phyloP scores from a whole-genome alignment of 2,329 filamentous ascomycete genomes.

The Penicillium sclerotiorum region DNA sequence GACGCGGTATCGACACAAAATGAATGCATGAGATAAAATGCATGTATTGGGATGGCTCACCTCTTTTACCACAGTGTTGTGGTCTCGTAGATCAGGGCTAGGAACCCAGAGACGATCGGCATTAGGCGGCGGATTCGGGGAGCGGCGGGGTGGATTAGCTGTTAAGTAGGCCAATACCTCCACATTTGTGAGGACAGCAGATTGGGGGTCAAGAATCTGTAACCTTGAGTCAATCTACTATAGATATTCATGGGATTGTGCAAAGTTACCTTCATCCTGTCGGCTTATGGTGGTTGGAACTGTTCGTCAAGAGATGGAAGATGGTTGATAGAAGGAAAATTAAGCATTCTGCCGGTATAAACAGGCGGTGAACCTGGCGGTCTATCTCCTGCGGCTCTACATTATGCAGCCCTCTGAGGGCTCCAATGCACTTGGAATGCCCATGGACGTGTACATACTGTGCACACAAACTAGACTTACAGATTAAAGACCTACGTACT shows the following conservation, averaged over 20 bases:
- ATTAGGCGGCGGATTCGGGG: conserved; percentile 42
- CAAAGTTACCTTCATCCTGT: conserved; percentile 30
- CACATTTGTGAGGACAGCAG: conserved; percentile 47
- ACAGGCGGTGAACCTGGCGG: conserved; percentile 15
- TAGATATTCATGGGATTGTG: neutral
- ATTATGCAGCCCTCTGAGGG: too few species aligned
- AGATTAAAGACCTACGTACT: conserved; percentile 2
- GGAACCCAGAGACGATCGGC: conserved; percentile 38
- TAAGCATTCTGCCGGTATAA: conserved; percentile 27
- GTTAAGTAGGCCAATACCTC: conserved; percentile 48
- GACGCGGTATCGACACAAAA: too few species aligned
- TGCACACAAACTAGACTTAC: too few species aligned
- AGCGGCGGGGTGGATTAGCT: conserved; percentile 44
- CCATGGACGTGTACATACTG: too few species aligned
- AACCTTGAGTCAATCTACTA: neutral
- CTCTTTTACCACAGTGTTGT: conserved; percentile 51
- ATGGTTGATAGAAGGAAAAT: conserved; percentile 23
- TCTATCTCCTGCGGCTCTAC: too few species aligned
- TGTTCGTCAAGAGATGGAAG: conserved; percentile 2
- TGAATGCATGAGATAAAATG: too few species aligned
- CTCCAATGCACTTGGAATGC: too few species aligned
- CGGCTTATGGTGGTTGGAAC: conserved; percentile 11
- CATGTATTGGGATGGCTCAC: too few species aligned
- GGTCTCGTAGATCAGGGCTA: conserved; percentile 47
- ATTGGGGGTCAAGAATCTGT: conserved; percentile 49